Evolutionary conservation across 2,329 filamentous ascomycete genomes (phyloP).

Genomic region (Pseudogymnoascus sp.): DNA sequence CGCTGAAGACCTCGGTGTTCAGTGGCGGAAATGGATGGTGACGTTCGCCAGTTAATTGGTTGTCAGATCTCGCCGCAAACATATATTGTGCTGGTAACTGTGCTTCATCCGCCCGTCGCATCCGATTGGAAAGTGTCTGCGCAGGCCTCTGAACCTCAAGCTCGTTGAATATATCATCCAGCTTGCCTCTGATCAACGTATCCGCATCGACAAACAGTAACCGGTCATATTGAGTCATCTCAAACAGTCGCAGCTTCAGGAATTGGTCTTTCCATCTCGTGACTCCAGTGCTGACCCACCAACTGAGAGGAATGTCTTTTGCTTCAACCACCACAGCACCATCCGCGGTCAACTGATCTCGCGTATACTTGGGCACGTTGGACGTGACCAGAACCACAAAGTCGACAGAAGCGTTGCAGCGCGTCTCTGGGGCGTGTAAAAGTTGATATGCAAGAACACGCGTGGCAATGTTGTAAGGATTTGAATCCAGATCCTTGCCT

Average conservation of each 20-base stretch:
- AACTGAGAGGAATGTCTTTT: slow-evolving; percentile 27
- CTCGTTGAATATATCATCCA: slow-evolving; percentile 35
- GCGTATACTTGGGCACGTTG: slow-evolving; percentile 27
- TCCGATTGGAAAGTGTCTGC: slow-evolving; percentile 19
- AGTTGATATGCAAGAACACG: slow-evolving; percentile 36
- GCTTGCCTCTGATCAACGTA: slow-evolving; percentile 29
- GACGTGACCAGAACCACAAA: slow-evolving; percentile 34
- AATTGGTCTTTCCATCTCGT: slow-evolving; percentile 37
- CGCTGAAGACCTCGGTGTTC: slow-evolving; percentile 30
- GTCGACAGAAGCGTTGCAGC: slow-evolving; percentile 27
- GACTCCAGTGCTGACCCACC: slow-evolving; percentile 32
- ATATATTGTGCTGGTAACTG: slow-evolving; percentile 30
- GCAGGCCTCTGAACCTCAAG: slow-evolving; percentile 16
- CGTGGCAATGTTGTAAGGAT: slow-evolving; percentile 33
- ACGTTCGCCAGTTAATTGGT: slow-evolving; percentile 27
- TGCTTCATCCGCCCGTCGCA: slow-evolving; percentile 26
- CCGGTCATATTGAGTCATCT: slow-evolving; percentile 34
- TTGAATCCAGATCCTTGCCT: slow-evolving; percentile 25
- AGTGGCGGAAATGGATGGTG: slow-evolving; percentile 32
- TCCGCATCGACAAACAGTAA: slow-evolving; percentile 39
- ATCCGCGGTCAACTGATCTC: slow-evolving; percentile 30
- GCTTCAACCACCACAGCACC: slow-evolving; percentile 34
- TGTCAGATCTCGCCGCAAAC: slow-evolving; percentile 30
- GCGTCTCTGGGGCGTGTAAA: slow-evolving; percentile 32
- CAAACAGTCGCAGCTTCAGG: slow-evolving; percentile 36